phyloP scores from a whole-genome alignment of 2,329 filamentous ascomycete genomes.

The Monilinia fructicola region DNA sequence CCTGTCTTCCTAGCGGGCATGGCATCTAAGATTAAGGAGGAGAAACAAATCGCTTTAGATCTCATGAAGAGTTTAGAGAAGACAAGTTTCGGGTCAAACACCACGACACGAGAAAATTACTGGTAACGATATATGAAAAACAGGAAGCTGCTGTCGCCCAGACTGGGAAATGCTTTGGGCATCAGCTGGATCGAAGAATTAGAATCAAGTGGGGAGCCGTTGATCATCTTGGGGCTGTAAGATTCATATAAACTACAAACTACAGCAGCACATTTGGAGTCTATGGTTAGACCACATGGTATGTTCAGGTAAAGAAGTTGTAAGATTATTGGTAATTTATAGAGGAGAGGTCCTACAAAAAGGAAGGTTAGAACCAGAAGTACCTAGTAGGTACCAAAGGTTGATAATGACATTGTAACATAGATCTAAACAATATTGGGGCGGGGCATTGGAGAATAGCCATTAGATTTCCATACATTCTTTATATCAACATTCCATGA shows the following conservation, averaged over 20 bases:
- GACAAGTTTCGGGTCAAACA: constrained; percentile 50
- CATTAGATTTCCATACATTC: too few relatives aligned
- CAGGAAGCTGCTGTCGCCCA: constrained; percentile 39
- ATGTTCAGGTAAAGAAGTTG: too few relatives aligned
- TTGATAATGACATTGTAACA: too few relatives aligned
- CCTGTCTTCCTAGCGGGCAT: constrained; percentile 55
- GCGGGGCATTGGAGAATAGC: too few relatives aligned
- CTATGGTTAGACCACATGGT: background rate
- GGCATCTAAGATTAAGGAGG: constrained; percentile 43
- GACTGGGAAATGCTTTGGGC: constrained; percentile 44
- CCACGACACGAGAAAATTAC: constrained; percentile 46
- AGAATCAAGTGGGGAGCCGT: constrained; percentile 45
- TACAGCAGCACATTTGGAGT: background rate
- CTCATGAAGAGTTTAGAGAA: constrained; percentile 50
- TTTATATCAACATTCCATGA: too few relatives aligned
- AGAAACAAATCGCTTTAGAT: constrained; percentile 50
- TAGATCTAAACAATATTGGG: too few relatives aligned
- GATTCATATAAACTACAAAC: too few relatives aligned
- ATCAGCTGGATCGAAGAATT: constrained; percentile 53
- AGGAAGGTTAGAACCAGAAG: too few relatives aligned
- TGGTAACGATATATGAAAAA: constrained; percentile 43
- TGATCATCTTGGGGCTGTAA: constrained; percentile 53
- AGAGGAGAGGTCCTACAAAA: too few relatives aligned
- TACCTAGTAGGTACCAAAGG: too few relatives aligned
- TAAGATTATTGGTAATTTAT: too few relatives aligned